Evolutionary conservation across 495 filamentous ascomycete genomes (phyloP), one percentile per base, ranked within the genome.

Genomic region (Penicillium atrosanguineum): DNA sequence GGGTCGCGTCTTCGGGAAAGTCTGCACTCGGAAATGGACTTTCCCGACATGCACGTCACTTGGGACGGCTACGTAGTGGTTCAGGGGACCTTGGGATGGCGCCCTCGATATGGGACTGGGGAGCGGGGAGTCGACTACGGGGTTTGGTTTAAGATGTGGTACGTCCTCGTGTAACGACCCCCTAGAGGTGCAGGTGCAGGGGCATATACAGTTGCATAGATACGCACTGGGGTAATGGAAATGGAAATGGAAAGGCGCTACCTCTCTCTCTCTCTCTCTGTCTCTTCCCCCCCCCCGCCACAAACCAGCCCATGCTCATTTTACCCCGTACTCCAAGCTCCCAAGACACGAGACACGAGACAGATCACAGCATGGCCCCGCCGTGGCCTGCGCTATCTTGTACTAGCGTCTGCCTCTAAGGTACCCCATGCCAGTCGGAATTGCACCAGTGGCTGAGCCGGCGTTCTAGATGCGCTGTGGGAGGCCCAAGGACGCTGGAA

Each of bases 371-470:
- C 11, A 34, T 34, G 9, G 11, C 31, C 31, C 31, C 31, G 31
- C 31, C 12, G 9, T 34, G 31, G 11, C 31, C 38, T 9, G 16
- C 38, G 37, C 37, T 39, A 19, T 9, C 38, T 11, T 1, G n/a
- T 11, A 6, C 38, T 40, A 40, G 38, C 38, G 38, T n/a, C 8
- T 16, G 38, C 38, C 38, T 40, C 46, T 49, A 49, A 40, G 46
- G 46, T 49, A 49, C 46, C 46, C 46, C 46, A 40, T 28, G 40
- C 46, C 38, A 40, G 38, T 19, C 38, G 38, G 38, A 7, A 19
- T 18, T n/a, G 9, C 38, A 19, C 38, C 16, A 18, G n/a, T 7
- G 18, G 38, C 38, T 15, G 38, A 40, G 37, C 38, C 16, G 38
- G 11, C 31, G 38, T 40, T 40, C 38, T 40, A 18, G 38, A 40